Percentiles rank a stretch among this genome's conserved stretches.
These are phyloP conservation scores for Suillus brevipes DNA, from an alignment of 768 basidiomycete genomes.

Conservation along the genomic window DNA sequence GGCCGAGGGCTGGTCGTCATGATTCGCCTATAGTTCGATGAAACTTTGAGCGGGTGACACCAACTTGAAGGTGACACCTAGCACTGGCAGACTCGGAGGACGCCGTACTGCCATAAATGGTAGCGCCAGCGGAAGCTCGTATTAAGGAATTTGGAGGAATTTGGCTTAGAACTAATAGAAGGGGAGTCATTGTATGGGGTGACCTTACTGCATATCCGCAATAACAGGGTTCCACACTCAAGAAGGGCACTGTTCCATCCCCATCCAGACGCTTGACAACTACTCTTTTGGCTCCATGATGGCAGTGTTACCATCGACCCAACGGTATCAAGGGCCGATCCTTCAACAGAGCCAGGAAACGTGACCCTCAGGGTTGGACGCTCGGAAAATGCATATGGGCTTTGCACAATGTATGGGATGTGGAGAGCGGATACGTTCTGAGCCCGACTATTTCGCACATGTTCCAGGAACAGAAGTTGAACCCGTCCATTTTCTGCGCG, in stretches of 20 bases:
- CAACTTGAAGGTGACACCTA: too few species aligned
- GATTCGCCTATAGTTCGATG: background rate
- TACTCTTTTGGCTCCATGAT: conserved; percentile 76
- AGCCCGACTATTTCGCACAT: conserved; percentile 74
- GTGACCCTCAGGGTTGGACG: conserved; percentile 68
- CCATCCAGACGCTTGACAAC: conserved; percentile 80
- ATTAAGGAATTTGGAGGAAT: too few species aligned
- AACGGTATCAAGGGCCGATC: conserved; percentile 75
- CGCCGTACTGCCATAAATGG: background rate
- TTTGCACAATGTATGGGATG: conserved; percentile 86
- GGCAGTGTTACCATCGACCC: conserved; percentile 86
- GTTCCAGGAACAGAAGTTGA: conserved; percentile 41
- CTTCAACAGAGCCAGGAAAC: conserved; percentile 49
- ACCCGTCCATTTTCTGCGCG: conserved; percentile 65
- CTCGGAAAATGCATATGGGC: conserved; percentile 87
- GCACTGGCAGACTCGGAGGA: too few species aligned
- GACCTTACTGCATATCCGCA: conserved; percentile 67
- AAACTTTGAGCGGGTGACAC: background rate
- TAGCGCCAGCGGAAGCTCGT: background rate
- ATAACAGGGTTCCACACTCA: conserved; percentile 69
- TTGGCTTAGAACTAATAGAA: too few species aligned
- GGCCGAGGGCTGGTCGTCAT: too few species aligned
- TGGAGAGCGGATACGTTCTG: conserved; percentile 63
- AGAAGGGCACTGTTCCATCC: conserved; percentile 86
- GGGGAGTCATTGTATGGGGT: conserved; percentile 60